These are phyloP conservation scores for Suhomyces sp. DNA, from an alignment of 805 yeast species.

Conservation along the genomic window DNA sequence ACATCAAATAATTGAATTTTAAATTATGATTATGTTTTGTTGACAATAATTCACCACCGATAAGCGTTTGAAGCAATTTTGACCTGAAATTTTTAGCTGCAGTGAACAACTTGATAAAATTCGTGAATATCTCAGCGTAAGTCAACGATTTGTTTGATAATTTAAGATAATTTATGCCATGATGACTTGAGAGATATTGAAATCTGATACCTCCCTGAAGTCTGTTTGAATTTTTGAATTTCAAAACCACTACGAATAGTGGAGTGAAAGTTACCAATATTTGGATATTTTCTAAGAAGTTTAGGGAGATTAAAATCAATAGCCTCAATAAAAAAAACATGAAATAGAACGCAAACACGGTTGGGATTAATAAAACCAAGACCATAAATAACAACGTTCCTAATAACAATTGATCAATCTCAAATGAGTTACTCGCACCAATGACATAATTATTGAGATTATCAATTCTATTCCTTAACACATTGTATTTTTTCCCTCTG, in stretches of 20 bases:
- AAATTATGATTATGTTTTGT: slow-evolving; percentile 25
- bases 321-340: slow-evolving; percentile 66
- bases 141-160: slow-evolving; percentile 40
- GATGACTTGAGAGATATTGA: slow-evolving; percentile 15
- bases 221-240: slow-evolving; percentile 74
- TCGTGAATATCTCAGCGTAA: slow-evolving; percentile 32
- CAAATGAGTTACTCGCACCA: slow-evolving; percentile 45
- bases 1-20: slow-evolving; percentile 35
- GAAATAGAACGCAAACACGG: slow-evolving; percentile 79
- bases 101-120: slow-evolving; percentile 30
- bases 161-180: slow-evolving; percentile 24
- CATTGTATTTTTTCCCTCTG: slow-evolving; percentile 85
- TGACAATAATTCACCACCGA: slow-evolving; percentile 26
- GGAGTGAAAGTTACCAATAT: slow-evolving; percentile 82
- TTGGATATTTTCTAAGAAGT: slow-evolving; percentile 56
- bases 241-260: slow-evolving; percentile 72
- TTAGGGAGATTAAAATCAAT: slow-evolving; percentile 46
- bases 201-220: slow-evolving; percentile 54
- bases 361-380: slow-evolving; percentile 75
- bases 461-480: slow-evolving; percentile 82
- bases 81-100: slow-evolving; percentile 28
- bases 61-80: slow-evolving; percentile 20
- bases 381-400: slow-evolving; percentile 89
- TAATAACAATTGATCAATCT: slow-evolving; percentile 78
- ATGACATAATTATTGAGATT: slow-evolving; percentile 51